A percentile compares a stretch with the other conserved stretches of the same genome.
Conservation (phyloP, 768 basidiomycete species). For the Rhodotorula toruloides region DNA sequence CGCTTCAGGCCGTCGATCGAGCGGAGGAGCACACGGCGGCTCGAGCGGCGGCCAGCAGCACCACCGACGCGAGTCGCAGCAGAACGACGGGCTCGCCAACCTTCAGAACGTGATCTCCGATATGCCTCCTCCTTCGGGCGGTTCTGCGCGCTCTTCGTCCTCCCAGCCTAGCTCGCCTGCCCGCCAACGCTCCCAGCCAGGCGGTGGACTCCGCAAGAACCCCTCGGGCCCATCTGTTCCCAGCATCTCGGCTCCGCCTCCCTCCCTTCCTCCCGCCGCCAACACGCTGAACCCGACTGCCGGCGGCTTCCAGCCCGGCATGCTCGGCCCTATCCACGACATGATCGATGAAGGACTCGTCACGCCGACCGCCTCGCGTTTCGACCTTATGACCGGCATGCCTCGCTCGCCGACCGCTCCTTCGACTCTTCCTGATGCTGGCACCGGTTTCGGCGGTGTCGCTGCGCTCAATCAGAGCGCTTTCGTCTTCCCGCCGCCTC, state of each 20-base stretch:
- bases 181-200: background rate
- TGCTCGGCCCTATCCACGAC: slow-evolving; percentile 53
- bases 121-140: slow-evolving; percentile 14
- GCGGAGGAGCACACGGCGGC: background rate
- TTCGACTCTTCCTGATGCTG: slow-evolving; percentile 55
- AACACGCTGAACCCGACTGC: slow-evolving; percentile 64
- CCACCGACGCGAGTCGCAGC: background rate
- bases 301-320: slow-evolving; percentile 52
- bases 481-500: slow-evolving; percentile 7
- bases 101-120: slow-evolving; percentile 34
- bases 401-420: slow-evolving; percentile 51
- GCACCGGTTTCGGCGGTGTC: slow-evolving; percentile 68
- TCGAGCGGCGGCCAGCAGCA: background rate
- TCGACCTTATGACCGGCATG: slow-evolving; percentile 39
- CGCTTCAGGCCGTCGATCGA: background rate
- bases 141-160: background rate
- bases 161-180: background rate
- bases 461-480: slow-evolving; percentile 37
- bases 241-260: slow-evolving; percentile 27
- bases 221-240: slow-evolving; percentile 1
- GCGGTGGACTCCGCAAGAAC: slow-evolving; percentile 26
- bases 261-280: slow-evolving; percentile 63
- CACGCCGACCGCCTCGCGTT: slow-evolving; percentile 40
- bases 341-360: slow-evolving; percentile 42
- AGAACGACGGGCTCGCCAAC: slow-evolving; percentile 19